Conservation (phyloP, 164 flowering plant species). For the Amborella trichopoda region DNA sequence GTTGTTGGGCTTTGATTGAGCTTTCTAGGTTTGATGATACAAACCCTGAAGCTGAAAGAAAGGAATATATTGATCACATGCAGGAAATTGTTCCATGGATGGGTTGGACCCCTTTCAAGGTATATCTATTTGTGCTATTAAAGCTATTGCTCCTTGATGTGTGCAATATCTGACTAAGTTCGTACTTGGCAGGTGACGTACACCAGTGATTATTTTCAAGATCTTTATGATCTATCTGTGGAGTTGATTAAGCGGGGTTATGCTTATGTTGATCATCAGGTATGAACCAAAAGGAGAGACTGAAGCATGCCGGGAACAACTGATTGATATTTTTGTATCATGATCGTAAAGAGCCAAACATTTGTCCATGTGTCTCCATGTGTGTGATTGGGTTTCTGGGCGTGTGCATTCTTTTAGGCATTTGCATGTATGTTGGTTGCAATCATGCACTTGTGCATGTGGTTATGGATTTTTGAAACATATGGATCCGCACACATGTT, state of each 20-base stretch:
- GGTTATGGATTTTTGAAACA: too few species aligned
- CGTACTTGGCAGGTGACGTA: constrained; percentile 61
- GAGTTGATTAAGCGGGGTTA: constrained; percentile 80
- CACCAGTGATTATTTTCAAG: constrained; percentile 94
- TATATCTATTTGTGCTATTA: constrained; percentile 9
- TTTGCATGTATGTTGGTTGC: too few species aligned
- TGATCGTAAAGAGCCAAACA: too few species aligned
- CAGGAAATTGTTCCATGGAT: constrained; percentile 90
- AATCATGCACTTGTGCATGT: too few species aligned
- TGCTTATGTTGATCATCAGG: constrained; percentile 99
- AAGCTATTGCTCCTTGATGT: neutral
- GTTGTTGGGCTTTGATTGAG: neutral
- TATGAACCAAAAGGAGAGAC: too few species aligned
- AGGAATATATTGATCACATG: constrained; percentile 93
- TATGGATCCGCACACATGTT: too few species aligned
- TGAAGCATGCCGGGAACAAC: too few species aligned
- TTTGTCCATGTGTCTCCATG: too few species aligned
- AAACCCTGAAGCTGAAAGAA: constrained; percentile 96
- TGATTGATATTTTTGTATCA: too few species aligned
- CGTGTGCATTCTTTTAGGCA: too few species aligned
- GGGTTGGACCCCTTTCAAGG: constrained; percentile 99
- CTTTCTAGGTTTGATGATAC: constrained; percentile 84
- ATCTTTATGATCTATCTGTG: constrained; percentile 78
- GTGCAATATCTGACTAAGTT: constrained; percentile 3
- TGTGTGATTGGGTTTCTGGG: too few species aligned